Percentiles rank a stretch among this genome's conserved stretches.
Conservation (phyloP, 2,329 filamentous ascomycete species). For the Penicillium rolfsii region DNA sequence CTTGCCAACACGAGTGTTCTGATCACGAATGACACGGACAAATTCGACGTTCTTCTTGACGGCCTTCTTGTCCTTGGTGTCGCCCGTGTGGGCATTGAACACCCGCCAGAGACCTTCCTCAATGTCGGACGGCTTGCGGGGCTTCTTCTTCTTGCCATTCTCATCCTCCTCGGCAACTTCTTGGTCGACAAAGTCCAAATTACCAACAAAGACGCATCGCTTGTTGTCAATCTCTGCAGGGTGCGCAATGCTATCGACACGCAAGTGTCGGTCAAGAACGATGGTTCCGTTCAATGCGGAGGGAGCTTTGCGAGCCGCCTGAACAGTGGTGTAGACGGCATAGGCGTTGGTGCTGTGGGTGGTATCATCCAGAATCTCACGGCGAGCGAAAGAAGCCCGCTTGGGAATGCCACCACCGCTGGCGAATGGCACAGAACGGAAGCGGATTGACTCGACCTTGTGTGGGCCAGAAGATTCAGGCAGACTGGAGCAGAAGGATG, state of each 20-base stretch:
- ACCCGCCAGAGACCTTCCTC: constrained; percentile 73
- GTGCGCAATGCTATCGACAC: constrained; percentile 89
- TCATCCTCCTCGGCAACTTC: constrained; percentile 69
- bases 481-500: constrained; percentile 68
- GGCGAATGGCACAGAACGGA: constrained; percentile 88
- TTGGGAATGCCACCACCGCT: constrained; percentile 74
- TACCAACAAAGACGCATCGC: constrained; percentile 94
- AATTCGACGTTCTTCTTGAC: constrained; percentile 83
- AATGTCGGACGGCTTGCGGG: constrained; percentile 76
- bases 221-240: constrained; percentile 80
- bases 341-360: constrained; percentile 95
- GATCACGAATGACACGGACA: constrained; percentile 87
- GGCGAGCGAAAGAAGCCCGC: constrained; percentile 90
- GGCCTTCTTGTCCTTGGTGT: constrained; percentile 32
- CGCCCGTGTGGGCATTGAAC: constrained; percentile 43
- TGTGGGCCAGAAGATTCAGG: constrained; percentile 58
- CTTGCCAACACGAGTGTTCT: constrained; percentile 90
- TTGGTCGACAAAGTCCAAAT: constrained; percentile 93
- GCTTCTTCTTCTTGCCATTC: constrained; percentile 71
- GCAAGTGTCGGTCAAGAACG: constrained; percentile 82
- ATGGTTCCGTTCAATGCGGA: constrained; percentile 79
- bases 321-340: constrained; percentile 76
- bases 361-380: constrained; percentile 86
- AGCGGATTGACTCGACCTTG: constrained; percentile 87
- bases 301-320: constrained; percentile 75